Conservation (phyloP, 371 early-diverging fungal species). For the Amoeboradix gromovi region DNA sequence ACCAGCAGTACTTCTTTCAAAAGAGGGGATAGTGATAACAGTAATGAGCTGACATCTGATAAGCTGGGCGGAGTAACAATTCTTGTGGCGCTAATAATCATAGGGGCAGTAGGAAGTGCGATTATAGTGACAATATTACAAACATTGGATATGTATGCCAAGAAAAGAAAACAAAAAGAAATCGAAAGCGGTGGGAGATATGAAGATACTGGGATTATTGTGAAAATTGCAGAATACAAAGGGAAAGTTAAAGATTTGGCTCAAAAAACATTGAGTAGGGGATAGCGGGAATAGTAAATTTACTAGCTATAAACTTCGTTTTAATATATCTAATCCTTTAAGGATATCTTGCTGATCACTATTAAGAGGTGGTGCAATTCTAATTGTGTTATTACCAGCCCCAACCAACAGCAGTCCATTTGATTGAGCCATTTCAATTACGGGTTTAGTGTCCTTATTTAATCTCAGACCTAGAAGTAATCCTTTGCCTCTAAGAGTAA, state of each 20-base stretch:
- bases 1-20: not conserved
- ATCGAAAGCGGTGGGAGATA: not conserved
- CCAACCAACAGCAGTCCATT: slow-evolving; percentile 54
- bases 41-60: not conserved
- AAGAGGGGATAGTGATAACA: not conserved
- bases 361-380: slow-evolving; percentile 59
- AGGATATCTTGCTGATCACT: slow-evolving; percentile 32
- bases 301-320: not conserved
- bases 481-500: slow-evolving; percentile 52
- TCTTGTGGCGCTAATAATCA: not conserved
- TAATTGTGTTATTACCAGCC: slow-evolving; percentile 58
- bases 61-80: not conserved
- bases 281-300: not conserved
- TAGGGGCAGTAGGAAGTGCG: not conserved
- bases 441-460: slow-evolving; percentile 2
- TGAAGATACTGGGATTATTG: not conserved
- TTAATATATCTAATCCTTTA: slow-evolving; percentile 13
- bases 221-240: not conserved
- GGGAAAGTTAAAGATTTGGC: not conserved
- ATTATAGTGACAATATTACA: not conserved
- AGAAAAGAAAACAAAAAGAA: not conserved
- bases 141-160: not conserved
- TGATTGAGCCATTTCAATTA: slow-evolving; percentile 36
- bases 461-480: slow-evolving; percentile 36
- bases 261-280: no score